Evolutionary conservation across 305 asterid species (phyloP), one percentile per base, ranked within the genome.

Genomic region (Lippia alba): DNA sequence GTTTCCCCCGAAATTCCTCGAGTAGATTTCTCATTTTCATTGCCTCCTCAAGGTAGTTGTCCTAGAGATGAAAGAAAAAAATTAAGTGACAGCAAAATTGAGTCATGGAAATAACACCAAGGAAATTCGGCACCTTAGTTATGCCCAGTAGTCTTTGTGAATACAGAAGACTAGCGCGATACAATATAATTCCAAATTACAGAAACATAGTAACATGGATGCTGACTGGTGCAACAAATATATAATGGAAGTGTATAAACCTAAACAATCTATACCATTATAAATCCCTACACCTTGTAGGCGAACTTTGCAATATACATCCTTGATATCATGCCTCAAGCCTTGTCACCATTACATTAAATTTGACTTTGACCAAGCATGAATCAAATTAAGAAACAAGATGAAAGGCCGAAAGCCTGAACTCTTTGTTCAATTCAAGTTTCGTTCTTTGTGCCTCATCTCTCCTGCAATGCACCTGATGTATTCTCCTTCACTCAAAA

Each of bases 11-110:
- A 81, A 94, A 94, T 83, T 94, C 99, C 79, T 90, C 96, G 19
- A 94, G 98, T 59, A 94, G 94, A 79, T 94, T 94, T 79, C 99
- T 85, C 91, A 94, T 84, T 84, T 94, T 94, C 89, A 94, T 87
- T 67, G 99, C 99, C 82, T 94, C 99, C 84, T 94, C 99, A 75
- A 94, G 96, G 89, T 94, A 94, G 87, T 92, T 94, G 74, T 94
- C 99, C 98, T 94, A 82, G 62, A 81, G 66, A 30, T 72, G 68
- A 82, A 36, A 55, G 5, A 66, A 55, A 67, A 64, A 67, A 68
- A 36, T 46, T 17, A 50, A 18, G 69, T 6, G 36, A 62, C 66
- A 55, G n/a, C 78, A 67, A n/a, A n/a, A 19, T 32, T 15, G 60
- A 34, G 58, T 71, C 18, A 57, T 30, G 60, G 56, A 10, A 61